Evolutionary conservation across 768 basidiomycete species (phyloP).

Genomic region (Boletales sp.): DNA sequence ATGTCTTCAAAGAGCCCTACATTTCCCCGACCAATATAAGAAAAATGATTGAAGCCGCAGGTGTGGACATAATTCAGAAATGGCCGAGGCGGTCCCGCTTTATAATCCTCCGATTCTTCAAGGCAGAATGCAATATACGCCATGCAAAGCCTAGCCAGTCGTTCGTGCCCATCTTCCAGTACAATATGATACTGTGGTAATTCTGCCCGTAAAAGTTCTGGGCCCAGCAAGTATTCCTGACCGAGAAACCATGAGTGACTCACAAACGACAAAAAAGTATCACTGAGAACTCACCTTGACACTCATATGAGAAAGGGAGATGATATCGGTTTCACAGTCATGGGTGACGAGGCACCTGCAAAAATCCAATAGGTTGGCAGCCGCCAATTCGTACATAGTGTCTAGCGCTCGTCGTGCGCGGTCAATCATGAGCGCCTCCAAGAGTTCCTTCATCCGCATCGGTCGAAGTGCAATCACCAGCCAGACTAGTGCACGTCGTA

Average conservation of each 20-base stretch:
- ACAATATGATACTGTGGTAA: conserved; percentile 5
- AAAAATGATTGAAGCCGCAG: not conserved
- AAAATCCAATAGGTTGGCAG: not conserved
- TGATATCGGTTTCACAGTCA: conserved; percentile 5
- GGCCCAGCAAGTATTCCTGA: conserved; percentile 13
- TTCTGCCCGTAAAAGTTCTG: not conserved
- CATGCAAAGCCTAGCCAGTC: conserved; percentile 8
- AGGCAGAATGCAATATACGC: conserved; percentile 7
- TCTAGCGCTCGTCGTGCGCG: conserved; percentile 1
- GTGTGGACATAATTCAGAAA: conserved; percentile 12
- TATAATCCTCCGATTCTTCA: not conserved
- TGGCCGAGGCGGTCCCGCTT: not conserved
- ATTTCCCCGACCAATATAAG: not conserved
- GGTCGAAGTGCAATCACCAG: conserved; percentile 8
- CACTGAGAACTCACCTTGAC: conserved; percentile 7
- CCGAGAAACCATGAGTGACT: not conserved
- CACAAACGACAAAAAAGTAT: not conserved
- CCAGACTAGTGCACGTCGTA: conserved; percentile 9
- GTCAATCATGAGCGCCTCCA: conserved; percentile 7
- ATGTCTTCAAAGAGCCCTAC: conserved; percentile 2
- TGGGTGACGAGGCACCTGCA: conserved; percentile 8
- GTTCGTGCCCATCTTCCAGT: conserved; percentile 6
- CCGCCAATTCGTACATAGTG: not conserved
- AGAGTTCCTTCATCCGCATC: conserved; percentile 6
- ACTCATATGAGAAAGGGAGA: conserved; percentile 15